Base-by-base conservation (phyloP, 495 filamentous ascomycete genomes). In the Talaromyces nanjingensis region DNA sequence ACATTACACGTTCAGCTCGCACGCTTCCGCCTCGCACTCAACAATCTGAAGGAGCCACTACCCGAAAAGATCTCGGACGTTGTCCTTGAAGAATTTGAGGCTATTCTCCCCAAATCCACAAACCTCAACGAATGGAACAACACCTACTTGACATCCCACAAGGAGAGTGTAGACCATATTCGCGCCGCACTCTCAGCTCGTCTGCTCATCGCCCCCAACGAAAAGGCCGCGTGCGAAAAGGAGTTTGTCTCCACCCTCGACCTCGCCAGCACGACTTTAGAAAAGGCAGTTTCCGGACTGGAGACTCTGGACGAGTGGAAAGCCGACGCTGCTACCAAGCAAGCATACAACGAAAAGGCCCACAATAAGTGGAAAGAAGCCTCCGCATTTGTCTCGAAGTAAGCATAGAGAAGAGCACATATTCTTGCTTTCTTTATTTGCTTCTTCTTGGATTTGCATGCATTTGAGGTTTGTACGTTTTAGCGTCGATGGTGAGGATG, bases 1-100 rank as follows among this genome's bases (percentile, higher is more conserved):
- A 85, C 81, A 59, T 82, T 92, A 22, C 89, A 93, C 73, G 85
- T 92, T 67, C 91, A 96, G 70, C 77, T 83, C 29, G 71, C 89
- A 62, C 83, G 84, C 64, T 86, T 97, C 74, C 87, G 83, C 60
- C 80, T 86, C 68, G 78, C 84, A 31, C 76, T 92, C 25, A 83
- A 84, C 59, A 79, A 73, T 22, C 72, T 80, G 29, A 73, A 83
- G 25, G 73, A 84, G 63, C 77, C 79, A 8, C 80, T 91, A 25
- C 76, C 85, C 6, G 73, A 84, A 42, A 83, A 89, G 69, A 76
- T 86, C 37, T 79, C 82, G 53, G 84, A 89, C 66, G 83, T 89
- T 60, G 77, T 96, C 63, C 85, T 88, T 55, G 71, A 82, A 14
- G 84, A 84, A 61, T 88, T 91, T 64, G 73, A 82, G 64, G 81